Base-by-base conservation (phyloP, 2,329 filamentous ascomycete genomes). In the Metarhizium robertsii region DNA sequence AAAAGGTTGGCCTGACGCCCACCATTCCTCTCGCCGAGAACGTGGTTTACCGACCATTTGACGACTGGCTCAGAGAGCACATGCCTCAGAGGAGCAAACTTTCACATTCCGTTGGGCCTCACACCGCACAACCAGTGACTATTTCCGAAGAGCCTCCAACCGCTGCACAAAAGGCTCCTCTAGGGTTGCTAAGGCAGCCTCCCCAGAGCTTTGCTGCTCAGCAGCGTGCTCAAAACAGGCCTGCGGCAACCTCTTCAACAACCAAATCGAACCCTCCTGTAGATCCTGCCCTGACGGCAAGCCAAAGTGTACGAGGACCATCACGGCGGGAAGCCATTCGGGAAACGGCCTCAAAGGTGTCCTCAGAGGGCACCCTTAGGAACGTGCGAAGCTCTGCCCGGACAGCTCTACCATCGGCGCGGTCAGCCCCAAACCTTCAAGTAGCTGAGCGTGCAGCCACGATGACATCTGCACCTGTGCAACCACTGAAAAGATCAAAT, bases 191-290 rank as follows among this genome's bases (percentile, higher is more conserved):
- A 25, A 74, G 76, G 40, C 78, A 75, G 40, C 80, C 76, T 2
- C 80, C 81, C 10, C 83, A 86, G 64, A 86, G 83, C 64, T 86
- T 85, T 66, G 83, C 83, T 13, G 83, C 83, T 3, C 83, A 86
- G 61, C 83, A 86, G 61, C 72, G 83, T 60, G 79, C 81, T 29
- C 81, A 83, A 58, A 74, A 74, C 60, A 75, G 75, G 56, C 76
- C 79, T 6, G 57, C 66, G 4, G 58, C 64, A 10, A 20, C n/a
- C 18, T 53, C 60, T 20, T 48, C 64, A 16, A 51, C 62, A 16
- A 53, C 63, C 16, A 70, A 59, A 45, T 53, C 67, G 6, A 68
- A 63, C 36, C 54, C 64, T 47, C 54, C 60, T 3, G 50, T 61
- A 3, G 67, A 70, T 43, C 25, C 61, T 34, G 55, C 49, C 11